Evolutionary conservation across 2,329 filamentous ascomycete species (phyloP), one percentile per base, ranked within the genome.

Genomic region (Aspergillus phoenicis): DNA sequence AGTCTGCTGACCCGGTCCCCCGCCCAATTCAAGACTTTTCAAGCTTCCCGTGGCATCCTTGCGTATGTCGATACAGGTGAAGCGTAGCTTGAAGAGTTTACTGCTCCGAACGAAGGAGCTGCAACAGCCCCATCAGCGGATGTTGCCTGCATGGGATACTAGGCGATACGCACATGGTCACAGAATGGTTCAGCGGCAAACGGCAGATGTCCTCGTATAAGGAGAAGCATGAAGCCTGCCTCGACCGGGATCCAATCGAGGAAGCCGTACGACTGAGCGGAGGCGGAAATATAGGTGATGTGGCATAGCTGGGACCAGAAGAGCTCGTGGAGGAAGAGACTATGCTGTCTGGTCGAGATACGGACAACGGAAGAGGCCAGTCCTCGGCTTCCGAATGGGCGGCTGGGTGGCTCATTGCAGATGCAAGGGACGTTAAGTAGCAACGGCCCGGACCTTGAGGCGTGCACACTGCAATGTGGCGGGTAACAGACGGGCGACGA

Each of bases 41-140:
- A 79, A 57, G 6, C 68, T 69, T 4, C 77, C 77, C 5, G 70
- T 67, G 8, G 66, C 63, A 62, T 78, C 75, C 57, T 77, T 78
- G 62, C 73, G 74, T 36, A 80, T 70, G 57, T 78, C 75, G 60
- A 80, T 75, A 52, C 68, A 73, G 2, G 68, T 70, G 56, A 77
- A 79, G 54, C 71, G 75, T 28, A 80, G 59, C 58, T 76, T 77
- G 68, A 80, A 80, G 5, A 77, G 59, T 54, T 75, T 73, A 20
- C 68, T 71, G 45, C 71, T 74, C 49, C 76, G 75, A 20, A 75
- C 67, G 56, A 80, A 79, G 1, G 77, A 77, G 53, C 76, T 78
- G 56, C 13, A 52, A 43, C 7, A 20, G 13, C 3, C 11, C 28
- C 13, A 24, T 57, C 30, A 56, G 53, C 55, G 36, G 5, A 30